These are phyloP conservation scores for Colletotrichum sp. DNA, from an alignment of 2,329 filamentous ascomycete species.

Conservation along the genomic window DNA sequence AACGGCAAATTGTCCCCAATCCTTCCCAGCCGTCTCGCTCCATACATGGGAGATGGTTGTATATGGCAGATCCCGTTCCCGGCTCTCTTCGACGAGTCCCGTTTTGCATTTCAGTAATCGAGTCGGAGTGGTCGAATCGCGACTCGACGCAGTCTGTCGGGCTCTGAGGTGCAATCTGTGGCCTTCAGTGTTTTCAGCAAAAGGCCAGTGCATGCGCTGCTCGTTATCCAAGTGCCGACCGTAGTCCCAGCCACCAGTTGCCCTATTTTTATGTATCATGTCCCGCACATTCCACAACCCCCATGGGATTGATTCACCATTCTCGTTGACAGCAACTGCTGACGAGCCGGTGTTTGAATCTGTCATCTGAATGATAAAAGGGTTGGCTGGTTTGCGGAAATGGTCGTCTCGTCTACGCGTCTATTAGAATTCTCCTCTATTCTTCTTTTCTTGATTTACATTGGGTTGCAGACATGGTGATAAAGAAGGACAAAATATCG, in stretches of 20 bases:
- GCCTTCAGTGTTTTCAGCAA: background rate
- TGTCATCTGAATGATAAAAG: background rate
- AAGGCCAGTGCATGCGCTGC: background rate
- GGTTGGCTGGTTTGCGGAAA: rapidly evolving
- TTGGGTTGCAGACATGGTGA: rapidly evolving
- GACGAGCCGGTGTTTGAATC: background rate
- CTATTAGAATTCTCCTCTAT: rapidly evolving
- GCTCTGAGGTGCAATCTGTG: background rate
- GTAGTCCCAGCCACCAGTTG: background rate
- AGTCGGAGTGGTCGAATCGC: rapidly evolving
- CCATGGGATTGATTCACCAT: background rate
- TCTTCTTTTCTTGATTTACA: background rate
- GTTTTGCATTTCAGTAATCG: background rate
- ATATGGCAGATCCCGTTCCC: background rate
- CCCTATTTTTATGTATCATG: background rate
- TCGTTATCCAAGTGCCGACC: background rate
- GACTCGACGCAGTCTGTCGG: background rate
- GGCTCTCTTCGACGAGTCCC: background rate
- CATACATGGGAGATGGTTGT: background rate
- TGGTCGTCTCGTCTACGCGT: background rate
- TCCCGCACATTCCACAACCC: background rate
- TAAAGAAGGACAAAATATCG: too few relatives aligned
- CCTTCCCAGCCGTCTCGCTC: background rate
- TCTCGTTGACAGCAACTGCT: background rate
- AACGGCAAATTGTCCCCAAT: background rate